Evolutionary conservation across 1,284 basidiomycete species (phyloP), one percentile per base, ranked within the genome.

Genomic region (Puccinia horiana): DNA sequence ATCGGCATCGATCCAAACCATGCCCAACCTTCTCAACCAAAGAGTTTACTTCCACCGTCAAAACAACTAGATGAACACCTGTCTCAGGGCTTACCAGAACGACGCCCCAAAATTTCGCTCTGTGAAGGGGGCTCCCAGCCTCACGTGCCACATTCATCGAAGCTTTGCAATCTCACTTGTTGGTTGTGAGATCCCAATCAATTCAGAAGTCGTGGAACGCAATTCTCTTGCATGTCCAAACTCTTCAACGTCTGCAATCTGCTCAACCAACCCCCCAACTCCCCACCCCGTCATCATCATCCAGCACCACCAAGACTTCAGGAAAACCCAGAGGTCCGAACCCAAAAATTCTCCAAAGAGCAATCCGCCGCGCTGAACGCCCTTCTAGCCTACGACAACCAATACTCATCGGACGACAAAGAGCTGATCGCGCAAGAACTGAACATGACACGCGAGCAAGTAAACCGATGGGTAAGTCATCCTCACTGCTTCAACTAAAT

Each of bases 401-500:
- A 72, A 32, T 72, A 49, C 23, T 80, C 77, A 1, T 42, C 32
- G 6, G 77, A 70, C 40, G 77, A 80, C 54, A 80, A 70, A 44
- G 77, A 80, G 42, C 40, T 74, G 6, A 73, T 81, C 42, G 78
- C 77, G 6, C 29, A 72, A 29, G 69, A 44, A 9, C 52, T 80
- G 2, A 47, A 61, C n/a, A 26, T 80, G 23, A 72, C 77, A 18
- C 65, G 67, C 14, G 67, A 40, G 12, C 78, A 81, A 81, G 69
- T 81, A 1, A 81, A 72, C 52, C 78, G 78, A 42, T 81, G 78
- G 78, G 78, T 81, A 63, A 61, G 69, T 49, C 18, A 32, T 23
- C 18, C 8, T 70, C 72, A 40, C 37, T 20, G 2, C 8, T 29
- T 37, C 29, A 16, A 0, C 14, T 61, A 40, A 35, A 40, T 16